A percentile compares a stretch with the other conserved stretches of the same genome.
Conservation (phyloP, 1,139 yeast species). For the Pichia sorboxylosa region DNA sequence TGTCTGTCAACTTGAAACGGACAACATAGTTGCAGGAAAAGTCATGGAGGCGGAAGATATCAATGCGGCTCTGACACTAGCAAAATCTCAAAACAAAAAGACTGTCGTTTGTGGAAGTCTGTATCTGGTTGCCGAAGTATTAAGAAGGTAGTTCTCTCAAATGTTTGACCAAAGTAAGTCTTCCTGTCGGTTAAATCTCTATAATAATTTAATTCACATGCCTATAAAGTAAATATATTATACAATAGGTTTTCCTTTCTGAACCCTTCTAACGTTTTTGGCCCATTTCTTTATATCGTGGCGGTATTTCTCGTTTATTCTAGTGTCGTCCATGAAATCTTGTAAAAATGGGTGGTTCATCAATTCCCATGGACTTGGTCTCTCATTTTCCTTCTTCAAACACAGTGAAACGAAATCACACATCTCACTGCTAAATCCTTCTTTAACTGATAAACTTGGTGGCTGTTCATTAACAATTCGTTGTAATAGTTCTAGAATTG, state of each 20-base stretch:
- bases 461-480: constrained; percentile 89
- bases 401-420: constrained; percentile 60
- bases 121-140: constrained; percentile 61
- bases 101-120: constrained; percentile 65
- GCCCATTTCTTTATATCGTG: constrained; percentile 23
- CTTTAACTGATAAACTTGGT: constrained; percentile 43
- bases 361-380: constrained; percentile 30
- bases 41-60: too few relatives aligned
- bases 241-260: constrained; percentile 19
- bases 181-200: too few relatives aligned
- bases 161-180: too few relatives aligned
- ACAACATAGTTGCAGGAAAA: too few relatives aligned
- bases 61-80: constrained; percentile 15
- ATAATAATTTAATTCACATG: too few relatives aligned
- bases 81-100: too few relatives aligned
- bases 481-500: constrained; percentile 81
- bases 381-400: constrained; percentile 50
- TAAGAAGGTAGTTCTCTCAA: constrained; percentile 28
- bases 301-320: constrained; percentile 16
- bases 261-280: constrained; percentile 24
- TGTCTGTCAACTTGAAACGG: too few relatives aligned
- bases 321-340: constrained; percentile 18
- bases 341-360: constrained; percentile 22
- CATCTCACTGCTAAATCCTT: constrained; percentile 33
- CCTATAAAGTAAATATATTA: too few relatives aligned